Conservation (phyloP, 805 yeast species). For the Barnettozyma sucrosica region DNA sequence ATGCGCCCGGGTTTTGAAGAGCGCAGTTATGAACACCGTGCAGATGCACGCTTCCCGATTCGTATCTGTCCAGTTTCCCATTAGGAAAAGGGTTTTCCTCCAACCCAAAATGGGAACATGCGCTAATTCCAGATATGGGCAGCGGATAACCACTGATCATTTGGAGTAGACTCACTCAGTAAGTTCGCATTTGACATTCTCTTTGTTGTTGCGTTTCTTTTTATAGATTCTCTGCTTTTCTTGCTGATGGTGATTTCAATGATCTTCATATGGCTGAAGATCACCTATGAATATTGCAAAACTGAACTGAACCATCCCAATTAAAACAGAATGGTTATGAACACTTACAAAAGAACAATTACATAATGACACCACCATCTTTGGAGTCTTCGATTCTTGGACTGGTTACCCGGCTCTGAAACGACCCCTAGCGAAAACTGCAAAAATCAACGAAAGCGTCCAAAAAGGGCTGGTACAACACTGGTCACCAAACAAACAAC, state of each 20-base stretch:
- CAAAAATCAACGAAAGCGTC: not conserved
- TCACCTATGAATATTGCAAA: no score
- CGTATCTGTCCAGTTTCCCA: not conserved
- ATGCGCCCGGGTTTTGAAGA: no score
- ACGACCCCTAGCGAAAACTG: not conserved
- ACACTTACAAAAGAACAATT: no score
- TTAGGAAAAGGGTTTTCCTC: not conserved
- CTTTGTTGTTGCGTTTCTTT: no score
- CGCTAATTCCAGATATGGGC: not conserved
- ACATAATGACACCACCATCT: not conserved
- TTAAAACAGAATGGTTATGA: not conserved
- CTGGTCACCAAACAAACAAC: not conserved
- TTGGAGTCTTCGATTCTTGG: not conserved
- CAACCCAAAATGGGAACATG: not conserved
- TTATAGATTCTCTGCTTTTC: no score
- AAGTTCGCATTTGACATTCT: no score
- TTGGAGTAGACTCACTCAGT: no score
- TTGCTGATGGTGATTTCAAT: no score
- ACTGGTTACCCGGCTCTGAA: not conserved
- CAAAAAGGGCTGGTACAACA: not conserved
- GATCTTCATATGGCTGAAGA: no score
- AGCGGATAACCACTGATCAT: no score
- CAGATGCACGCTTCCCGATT: not conserved
- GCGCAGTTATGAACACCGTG: not conserved
- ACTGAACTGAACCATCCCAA: no score